Percentiles rank a stretch among this genome's conserved stretches.
phyloP scores from a whole-genome alignment of 129 eudicot species.

The Deinandra increscens region DNA sequence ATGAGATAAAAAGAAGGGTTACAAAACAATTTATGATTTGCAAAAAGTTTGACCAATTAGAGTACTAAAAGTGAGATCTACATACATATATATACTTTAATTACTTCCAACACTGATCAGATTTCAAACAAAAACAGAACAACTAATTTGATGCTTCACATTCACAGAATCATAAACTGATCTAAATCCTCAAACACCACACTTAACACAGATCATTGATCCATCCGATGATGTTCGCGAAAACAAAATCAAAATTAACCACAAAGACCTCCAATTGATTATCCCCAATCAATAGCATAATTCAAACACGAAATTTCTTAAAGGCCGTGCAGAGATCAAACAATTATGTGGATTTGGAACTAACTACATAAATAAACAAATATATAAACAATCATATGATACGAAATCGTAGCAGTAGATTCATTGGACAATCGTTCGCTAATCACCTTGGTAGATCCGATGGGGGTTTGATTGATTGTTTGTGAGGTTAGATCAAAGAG shows the following conservation, averaged over 20 bases:
- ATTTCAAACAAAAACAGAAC: neutral
- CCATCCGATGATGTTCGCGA: neutral
- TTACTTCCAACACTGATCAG: neutral
- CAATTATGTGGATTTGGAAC: constrained; percentile 15
- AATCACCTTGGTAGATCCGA: constrained; percentile 17
- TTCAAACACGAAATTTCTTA: neutral
- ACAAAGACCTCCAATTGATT: neutral
- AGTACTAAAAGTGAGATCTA: neutral
- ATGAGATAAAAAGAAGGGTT: constrained; percentile 3
- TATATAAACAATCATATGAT: neutral
- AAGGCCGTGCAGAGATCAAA: neutral
- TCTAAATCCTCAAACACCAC: constrained; percentile 14
- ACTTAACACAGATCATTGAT: constrained; percentile 5
- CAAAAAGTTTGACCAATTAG: constrained; percentile 5
- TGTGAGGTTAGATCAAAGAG: constrained; percentile 3
- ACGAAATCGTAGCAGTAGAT: neutral
- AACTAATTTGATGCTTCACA: neutral
- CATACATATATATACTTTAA: neutral
- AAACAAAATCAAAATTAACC: neutral
- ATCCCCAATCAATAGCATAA: constrained; percentile 10
- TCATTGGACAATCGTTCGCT: too few relatives aligned
- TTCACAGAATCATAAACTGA: constrained; percentile 6
- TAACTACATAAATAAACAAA: neutral
- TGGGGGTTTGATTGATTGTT: constrained; percentile 18
- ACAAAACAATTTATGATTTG: neutral